Base-by-base conservation (phyloP, 176 grass and related monocot species). In the Dactylis glomerata region DNA sequence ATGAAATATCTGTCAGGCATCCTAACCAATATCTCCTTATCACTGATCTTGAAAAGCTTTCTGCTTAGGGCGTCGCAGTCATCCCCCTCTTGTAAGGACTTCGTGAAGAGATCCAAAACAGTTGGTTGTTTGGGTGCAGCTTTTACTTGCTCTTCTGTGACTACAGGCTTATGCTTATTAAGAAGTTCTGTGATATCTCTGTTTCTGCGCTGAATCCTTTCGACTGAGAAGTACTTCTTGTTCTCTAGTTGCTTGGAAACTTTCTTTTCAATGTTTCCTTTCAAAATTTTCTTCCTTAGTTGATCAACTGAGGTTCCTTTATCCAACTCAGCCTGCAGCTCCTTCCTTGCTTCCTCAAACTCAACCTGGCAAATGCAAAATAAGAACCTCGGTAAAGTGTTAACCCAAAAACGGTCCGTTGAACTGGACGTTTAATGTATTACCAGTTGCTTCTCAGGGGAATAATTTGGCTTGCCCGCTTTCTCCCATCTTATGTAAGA, bases 401-500 rank as follows among this genome's bases (percentile, higher is more conserved):
- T 51, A 51, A 37, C 42, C 22, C 13, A 84, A 79, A 13, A 34
- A 83, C 54, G 45, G 46, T 45, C 56, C 33, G 34, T 50, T 31
- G 2, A 31, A 10, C 37, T 82, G 19, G 81, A 71, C 62, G 77
- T 73, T 79, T 22, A 92, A 76, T 81, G 62, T 19, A 50, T 82
- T 87, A 97, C 95, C 86, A 81, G 73, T 85, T 97, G 95, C 77
- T 94, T 93, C 80, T 94, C 92, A 9, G 87, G 90, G 70, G 88
- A 6, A 86, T 97, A 94, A 76, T 94, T 94, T 89, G 95, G 95
- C 82, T 94, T 97, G 73, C 95, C 95, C 22, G 92, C 95, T 83
- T 91, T 90, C 61, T 97, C 95, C 95, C 95, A 97, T 82, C 95
- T 89, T 73, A 97, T 89, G 83, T 88, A 97, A 73, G 95, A 79